Percentiles rank a stretch among this genome's conserved stretches.
Evolutionary conservation across 1,284 basidiomycete species (phyloP).

Genomic region (Inonotus obliquus): DNA sequence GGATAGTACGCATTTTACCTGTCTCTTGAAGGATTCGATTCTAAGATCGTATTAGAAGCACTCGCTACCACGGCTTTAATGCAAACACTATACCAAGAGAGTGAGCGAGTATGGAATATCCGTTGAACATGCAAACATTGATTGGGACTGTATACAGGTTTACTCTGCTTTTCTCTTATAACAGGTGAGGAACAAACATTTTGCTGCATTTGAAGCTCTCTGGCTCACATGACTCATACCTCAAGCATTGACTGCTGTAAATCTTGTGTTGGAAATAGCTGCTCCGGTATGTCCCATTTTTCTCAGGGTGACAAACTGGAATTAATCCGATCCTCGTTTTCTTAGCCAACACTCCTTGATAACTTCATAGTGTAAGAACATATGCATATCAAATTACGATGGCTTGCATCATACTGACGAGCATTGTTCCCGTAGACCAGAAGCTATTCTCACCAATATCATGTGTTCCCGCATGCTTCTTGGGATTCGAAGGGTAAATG

Average conservation of each 20-base stretch:
- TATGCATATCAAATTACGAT: background rate
- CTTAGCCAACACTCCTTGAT: background rate
- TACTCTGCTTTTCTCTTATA: background rate
- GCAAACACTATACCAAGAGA: background rate
- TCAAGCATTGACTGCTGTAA: background rate
- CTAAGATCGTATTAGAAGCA: background rate
- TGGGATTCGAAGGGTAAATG: constrained; percentile 66
- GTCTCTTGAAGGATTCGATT: background rate
- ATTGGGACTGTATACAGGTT: background rate
- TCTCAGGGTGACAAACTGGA: background rate
- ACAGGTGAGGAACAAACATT: background rate
- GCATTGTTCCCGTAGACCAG: constrained; percentile 43
- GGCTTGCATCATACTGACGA: background rate
- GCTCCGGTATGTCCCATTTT: background rate
- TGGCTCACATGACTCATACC: background rate
- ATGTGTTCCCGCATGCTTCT: constrained; percentile 78
- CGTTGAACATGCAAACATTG: background rate
- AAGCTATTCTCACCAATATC: constrained; percentile 30
- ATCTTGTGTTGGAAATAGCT: background rate
- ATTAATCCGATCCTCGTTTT: background rate
- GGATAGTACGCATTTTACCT: background rate
- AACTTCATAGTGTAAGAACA: background rate
- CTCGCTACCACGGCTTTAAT: background rate
- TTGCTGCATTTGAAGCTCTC: background rate
- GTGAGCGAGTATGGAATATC: background rate